Conservation (phyloP, 306 rosid species). For the Styphnolobium japonicum region DNA sequence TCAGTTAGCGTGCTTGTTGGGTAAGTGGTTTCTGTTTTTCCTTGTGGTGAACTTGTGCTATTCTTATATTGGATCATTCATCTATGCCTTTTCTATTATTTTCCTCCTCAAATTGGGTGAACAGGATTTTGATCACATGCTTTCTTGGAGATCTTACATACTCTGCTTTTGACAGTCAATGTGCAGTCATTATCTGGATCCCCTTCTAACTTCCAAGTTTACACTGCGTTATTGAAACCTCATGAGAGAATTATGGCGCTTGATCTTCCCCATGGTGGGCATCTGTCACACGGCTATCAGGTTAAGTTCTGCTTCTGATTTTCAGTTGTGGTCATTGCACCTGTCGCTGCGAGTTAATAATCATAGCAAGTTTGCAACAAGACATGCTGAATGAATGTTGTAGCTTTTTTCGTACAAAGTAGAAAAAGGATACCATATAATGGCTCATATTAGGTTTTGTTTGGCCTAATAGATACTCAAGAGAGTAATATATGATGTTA, state of each 20-base stretch:
- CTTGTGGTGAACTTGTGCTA: not conserved
- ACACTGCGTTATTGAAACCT: conserved; percentile 89
- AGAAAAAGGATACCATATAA: too few relatives aligned
- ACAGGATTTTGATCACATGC: not conserved
- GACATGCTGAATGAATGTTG: conserved; percentile 7
- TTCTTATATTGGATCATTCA: not conserved
- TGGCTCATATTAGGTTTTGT: conserved; percentile 6
- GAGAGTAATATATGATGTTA: not conserved
- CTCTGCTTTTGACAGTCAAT: conserved; percentile 63
- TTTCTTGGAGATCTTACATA: conserved; percentile 22
- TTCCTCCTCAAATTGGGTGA: not conserved
- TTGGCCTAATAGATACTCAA: not conserved
- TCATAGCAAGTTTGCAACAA: conserved; percentile 16
- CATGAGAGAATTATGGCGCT: conserved; percentile 98
- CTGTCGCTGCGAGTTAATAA: conserved; percentile 15
- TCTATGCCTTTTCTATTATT: not conserved
- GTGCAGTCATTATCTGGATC: conserved; percentile 94
- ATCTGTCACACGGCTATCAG: conserved; percentile 98
- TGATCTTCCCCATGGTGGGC: conserved; percentile 96
- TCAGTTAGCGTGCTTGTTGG: not conserved
- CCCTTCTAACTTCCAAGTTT: conserved; percentile 94
- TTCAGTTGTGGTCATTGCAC: not conserved
- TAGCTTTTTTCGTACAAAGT: too few relatives aligned
- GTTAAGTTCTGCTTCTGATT: conserved; percentile 39
- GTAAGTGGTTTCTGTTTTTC: not conserved